Evolutionary conservation across 1,139 yeast genomes (phyloP), one percentile per base, ranked within the genome.

Genomic region (Yueomyces sp.): DNA sequence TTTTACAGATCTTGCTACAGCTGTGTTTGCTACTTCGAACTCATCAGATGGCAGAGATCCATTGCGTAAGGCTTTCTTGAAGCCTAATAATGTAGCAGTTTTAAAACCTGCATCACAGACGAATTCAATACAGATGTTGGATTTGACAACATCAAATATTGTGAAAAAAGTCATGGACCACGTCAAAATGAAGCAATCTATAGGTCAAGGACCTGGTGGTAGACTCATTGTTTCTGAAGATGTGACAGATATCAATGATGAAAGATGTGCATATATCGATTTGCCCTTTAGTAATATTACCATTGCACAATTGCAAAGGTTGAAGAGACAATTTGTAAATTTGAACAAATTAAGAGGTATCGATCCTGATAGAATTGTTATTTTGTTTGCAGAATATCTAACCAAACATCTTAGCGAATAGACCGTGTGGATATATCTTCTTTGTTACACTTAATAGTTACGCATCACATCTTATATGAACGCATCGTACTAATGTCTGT

Each of bases 81-180:
- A 34, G 77, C 89, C 95, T 3, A 86, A 85, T 48, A 78, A 85
- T 11, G 87, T 94, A 3, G 82, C 93, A 0, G 59, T 80, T 41
- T 63, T 80, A 36, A 82, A 81, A 56, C 80, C 91, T 1, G 84
- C 91, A 0, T 70, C 80, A 0, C 77, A 79, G 8, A 75, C 81
- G 28, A 78, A 83, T 58, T 89, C 82, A 56, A 66, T 89, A 40
- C 93, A 83, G 55, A 81, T 83, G 49, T 69, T 91, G 43, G 96
- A 91, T 54, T 71, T 70, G 39, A 74, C 72, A 47, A 86, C 97
- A 1, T 42, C 53, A 28, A 43, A 43, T 25, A 52, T 56, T 9
- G 53, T 58, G 7, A 53, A 51, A 39, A 46, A 41, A 3, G 47
- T 59, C 6, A 47, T 54, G 51, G 49, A 48, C n/a, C 51, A 54